phyloP scores from a whole-genome alignment of 73 alveolate species.

The Paramecium primaurelia region DNA sequence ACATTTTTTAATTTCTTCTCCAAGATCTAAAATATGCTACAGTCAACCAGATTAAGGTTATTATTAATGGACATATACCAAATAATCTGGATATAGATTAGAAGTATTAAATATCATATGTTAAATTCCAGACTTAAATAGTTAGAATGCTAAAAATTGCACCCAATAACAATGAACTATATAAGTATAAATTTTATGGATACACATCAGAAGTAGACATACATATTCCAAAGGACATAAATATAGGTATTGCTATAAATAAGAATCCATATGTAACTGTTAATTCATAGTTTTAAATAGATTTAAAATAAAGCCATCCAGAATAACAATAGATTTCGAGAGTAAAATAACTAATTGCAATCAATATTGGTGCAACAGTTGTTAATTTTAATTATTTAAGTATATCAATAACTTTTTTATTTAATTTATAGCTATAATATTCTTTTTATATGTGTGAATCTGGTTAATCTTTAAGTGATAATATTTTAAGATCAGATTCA shows the following conservation, averaged over 20 bases:
- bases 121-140: background rate
- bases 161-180: background rate
- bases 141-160: background rate
- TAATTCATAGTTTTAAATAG: background rate
- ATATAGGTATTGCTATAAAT: background rate
- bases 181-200: background rate
- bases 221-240: background rate
- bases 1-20: background rate
- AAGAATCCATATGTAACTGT: background rate
- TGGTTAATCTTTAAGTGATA: background rate
- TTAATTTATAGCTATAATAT: background rate
- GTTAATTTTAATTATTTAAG: background rate
- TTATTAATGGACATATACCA: conserved; percentile 21
- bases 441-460: background rate
- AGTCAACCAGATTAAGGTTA: background rate
- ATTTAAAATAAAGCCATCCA: background rate
- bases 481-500: background rate
- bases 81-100: background rate
- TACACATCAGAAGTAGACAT: background rate
- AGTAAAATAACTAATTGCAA: background rate
- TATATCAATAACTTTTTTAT: background rate
- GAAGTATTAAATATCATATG: background rate
- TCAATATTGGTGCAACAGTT: background rate
- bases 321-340: background rate
- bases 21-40: background rate